Evolutionary conservation across 345 rosid genomes (phyloP).

Genomic region (Aquilaria sinensis): DNA sequence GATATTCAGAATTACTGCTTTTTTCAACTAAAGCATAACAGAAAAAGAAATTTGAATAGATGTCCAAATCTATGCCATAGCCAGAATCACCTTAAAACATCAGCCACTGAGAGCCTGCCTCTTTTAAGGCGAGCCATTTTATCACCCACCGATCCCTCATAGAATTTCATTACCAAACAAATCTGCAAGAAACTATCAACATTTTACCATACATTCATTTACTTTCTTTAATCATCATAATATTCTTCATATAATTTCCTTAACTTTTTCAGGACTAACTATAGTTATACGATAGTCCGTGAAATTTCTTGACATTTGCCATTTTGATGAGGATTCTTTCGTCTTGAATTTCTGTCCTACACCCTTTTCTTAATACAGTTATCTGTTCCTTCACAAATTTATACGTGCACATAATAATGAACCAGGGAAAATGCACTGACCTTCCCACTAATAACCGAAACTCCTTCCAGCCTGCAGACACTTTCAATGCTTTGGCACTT

Average conservation of each 20-base stretch:
- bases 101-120: conserved; percentile 63
- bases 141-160: conserved; percentile 86
- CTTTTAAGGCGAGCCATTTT: conserved; percentile 75
- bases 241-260: no score
- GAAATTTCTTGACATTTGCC: no score
- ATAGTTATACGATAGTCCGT: no score
- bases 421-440: conserved; percentile 25
- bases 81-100: conserved; percentile 55
- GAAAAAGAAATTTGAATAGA: not conserved
- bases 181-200: conserved; percentile 28
- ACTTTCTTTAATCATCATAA: not conserved
- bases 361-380: no score
- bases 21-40: not conserved
- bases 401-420: no score
- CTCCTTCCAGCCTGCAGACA: conserved; percentile 59
- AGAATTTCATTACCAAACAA: conserved; percentile 76
- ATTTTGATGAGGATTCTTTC: no score
- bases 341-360: no score
- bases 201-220: conserved; percentile 6
- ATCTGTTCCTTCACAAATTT: no score
- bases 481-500: conserved; percentile 49
- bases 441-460: conserved; percentile 69
- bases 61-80: not conserved
- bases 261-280: no score
- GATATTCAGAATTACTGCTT: conserved; percentile 6